A percentile compares a stretch with the other conserved stretches of the same genome.
These are phyloP conservation scores for Tuber brumale DNA, from an alignment of 495 filamentous ascomycete species.

Conservation along the genomic window DNA sequence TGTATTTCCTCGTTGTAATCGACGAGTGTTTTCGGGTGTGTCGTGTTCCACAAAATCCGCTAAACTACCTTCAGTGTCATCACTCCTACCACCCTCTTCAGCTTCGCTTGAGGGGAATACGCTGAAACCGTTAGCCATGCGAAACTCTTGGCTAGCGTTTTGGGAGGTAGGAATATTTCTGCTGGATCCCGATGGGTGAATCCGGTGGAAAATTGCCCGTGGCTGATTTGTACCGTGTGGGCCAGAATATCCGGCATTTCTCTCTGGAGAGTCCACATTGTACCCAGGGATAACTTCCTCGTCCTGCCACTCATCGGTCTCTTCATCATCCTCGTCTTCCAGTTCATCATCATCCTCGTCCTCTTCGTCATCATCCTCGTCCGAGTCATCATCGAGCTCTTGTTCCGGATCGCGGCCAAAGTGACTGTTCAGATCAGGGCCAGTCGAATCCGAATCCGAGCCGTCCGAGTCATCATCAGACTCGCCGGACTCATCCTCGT, in stretches of 20 bases:
- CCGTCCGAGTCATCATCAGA: constrained; percentile 30
- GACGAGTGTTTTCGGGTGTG: constrained; percentile 29
- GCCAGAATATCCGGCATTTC: background rate
- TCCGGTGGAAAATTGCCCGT: background rate
- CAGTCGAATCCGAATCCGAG: constrained; percentile 41
- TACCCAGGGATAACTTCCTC: background rate
- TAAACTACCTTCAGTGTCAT: constrained; percentile 37
- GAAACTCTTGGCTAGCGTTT: background rate
- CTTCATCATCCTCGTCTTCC: constrained; percentile 25
- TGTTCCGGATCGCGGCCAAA: constrained; percentile 9
- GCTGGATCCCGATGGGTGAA: background rate
- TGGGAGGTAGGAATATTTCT: background rate
- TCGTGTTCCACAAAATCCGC: constrained; percentile 38
- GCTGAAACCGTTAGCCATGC: background rate
- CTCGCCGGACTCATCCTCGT: constrained; percentile 34
- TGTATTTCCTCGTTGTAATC: background rate
- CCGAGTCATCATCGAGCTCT: constrained; percentile 25
- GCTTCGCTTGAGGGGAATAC: constrained; percentile 9
- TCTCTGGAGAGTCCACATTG: background rate
- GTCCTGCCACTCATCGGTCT: constrained; percentile 11
- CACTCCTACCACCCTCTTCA: constrained; percentile 43
- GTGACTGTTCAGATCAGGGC: constrained; percentile 21
- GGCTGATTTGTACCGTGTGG: background rate
- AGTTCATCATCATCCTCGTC: constrained; percentile 42
- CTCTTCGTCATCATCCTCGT: constrained; percentile 45